Conservation (phyloP, 495 filamentous ascomycete genomes). For the Patellaria atrata region DNA sequence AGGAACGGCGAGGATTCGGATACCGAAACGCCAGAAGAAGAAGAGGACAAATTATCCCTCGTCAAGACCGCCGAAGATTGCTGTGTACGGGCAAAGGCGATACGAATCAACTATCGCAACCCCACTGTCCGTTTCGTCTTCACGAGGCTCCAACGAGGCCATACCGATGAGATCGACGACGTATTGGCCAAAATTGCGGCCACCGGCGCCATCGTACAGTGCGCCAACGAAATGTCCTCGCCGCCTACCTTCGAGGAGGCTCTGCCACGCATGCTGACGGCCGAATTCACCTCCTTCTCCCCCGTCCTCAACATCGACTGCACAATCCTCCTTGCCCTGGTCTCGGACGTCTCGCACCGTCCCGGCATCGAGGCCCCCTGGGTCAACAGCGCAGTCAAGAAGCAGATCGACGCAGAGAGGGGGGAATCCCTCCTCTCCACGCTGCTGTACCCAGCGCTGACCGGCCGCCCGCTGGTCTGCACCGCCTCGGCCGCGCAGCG, state of each 20-base stretch:
- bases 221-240: constrained; percentile 13
- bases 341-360: constrained; percentile 55
- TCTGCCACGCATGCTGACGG: constrained; percentile 36
- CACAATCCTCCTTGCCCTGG: constrained; percentile 54
- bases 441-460: constrained; percentile 50
- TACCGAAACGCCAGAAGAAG: constrained; percentile 33
- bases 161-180: constrained; percentile 38
- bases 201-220: constrained; percentile 39
- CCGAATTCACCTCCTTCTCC: constrained; percentile 41
- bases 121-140: constrained; percentile 41
- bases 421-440: constrained; percentile 43
- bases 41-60: constrained; percentile 27
- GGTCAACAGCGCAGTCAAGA: constrained; percentile 41
- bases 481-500: constrained; percentile 46
- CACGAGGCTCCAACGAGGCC: constrained; percentile 38
- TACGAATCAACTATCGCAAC: constrained; percentile 41
- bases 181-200: constrained; percentile 42
- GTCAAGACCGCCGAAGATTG: constrained; percentile 43
- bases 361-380: constrained; percentile 30
- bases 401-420: constrained; percentile 52
- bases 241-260: constrained; percentile 20
- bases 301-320: constrained; percentile 56
- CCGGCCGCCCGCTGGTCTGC: constrained; percentile 39
- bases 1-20: constrained; percentile 16
- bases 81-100: constrained; percentile 36